Conservation (phyloP, 1,284 basidiomycete species). For the Ustilago tritici region DNA sequence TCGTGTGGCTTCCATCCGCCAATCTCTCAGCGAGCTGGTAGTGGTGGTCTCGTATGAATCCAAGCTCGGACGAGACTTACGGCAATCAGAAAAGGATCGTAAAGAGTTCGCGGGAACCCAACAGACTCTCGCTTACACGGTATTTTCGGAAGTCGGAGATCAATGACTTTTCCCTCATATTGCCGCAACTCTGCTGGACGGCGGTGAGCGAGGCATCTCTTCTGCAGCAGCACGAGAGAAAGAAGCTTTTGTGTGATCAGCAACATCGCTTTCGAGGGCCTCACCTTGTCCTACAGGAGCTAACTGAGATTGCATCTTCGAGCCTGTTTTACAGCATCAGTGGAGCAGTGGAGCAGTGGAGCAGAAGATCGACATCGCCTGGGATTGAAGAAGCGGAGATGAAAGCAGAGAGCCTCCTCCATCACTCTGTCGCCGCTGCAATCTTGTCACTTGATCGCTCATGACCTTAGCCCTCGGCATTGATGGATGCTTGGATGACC, state of each 20-base stretch:
- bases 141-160: background rate
- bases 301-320: background rate
- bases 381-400: background rate
- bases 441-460: background rate
- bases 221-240: background rate
- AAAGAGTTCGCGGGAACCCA: background rate
- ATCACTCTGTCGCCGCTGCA: conserved; percentile 7
- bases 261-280: background rate
- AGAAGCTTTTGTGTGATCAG: background rate
- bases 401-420: conserved; percentile 13
- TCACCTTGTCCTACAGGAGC: background rate
- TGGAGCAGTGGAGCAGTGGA: too few relatives aligned
- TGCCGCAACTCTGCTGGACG: background rate
- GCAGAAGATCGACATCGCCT: too few relatives aligned
- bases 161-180: too few relatives aligned
- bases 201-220: background rate
- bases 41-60: background rate
- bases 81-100: background rate
- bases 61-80: conserved; percentile 1
- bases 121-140: background rate
- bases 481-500: background rate
- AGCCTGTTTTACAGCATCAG: background rate
- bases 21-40: background rate
- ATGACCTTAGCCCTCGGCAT: background rate
- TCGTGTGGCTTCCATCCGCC: background rate